phyloP scores from a whole-genome alignment of 345 rosid species.

The Capsella bursapastoris region DNA sequence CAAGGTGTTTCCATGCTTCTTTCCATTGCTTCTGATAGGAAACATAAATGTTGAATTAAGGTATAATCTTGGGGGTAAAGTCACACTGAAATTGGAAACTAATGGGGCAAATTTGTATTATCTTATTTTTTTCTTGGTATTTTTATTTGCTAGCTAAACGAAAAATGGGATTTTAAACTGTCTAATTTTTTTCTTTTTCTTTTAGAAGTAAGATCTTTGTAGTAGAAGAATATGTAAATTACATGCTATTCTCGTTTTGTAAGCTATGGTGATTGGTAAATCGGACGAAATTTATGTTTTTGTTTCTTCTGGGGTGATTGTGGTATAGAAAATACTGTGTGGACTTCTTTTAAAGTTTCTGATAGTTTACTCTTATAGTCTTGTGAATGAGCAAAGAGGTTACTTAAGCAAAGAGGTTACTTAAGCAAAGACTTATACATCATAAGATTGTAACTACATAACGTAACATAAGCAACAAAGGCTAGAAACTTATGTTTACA shows the following conservation, averaged over 20 bases:
- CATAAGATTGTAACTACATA: neutral
- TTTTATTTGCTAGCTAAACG: neutral
- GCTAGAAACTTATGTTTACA: conserved; percentile 29
- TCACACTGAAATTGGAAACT: conserved; percentile 13
- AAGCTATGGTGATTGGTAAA: conserved; percentile 3
- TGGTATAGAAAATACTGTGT: neutral
- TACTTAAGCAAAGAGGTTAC: neutral
- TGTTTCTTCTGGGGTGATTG: neutral
- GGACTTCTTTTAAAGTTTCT: neutral
- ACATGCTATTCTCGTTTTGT: conserved; percentile 13
- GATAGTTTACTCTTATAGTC: neutral
- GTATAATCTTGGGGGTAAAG: conserved; percentile 26
- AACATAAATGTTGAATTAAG: conserved; percentile 47
- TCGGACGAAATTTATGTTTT: neutral
- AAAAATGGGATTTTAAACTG: neutral
- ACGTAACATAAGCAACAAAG: neutral
- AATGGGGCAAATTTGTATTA: conserved; percentile 2
- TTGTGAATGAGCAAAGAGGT: neutral
- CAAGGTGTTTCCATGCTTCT: conserved; percentile 78
- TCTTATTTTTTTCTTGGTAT: neutral
- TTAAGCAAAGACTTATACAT: neutral
- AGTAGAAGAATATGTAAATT: conserved; percentile 19
- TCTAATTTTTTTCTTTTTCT: neutral
- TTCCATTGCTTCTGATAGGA: conserved; percentile 57
- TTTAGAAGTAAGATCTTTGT: neutral